These are phyloP conservation scores for Colletotrichum salicis DNA, from an alignment of 2,329 filamentous ascomycete genomes.

Conservation along the genomic window DNA sequence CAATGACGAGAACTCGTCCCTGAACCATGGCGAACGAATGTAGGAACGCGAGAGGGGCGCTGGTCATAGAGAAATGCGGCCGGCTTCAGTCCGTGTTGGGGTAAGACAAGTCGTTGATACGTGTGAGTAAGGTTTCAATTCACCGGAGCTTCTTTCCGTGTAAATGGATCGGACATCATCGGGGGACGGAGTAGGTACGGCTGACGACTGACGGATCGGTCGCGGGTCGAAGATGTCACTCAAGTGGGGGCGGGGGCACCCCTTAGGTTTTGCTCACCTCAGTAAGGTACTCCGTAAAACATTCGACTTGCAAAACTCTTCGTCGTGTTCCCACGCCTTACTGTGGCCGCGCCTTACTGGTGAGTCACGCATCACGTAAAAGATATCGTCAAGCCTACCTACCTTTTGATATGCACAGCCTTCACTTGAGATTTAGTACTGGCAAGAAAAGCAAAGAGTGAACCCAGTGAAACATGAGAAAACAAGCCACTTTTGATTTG, in stretches of 20 bases:
- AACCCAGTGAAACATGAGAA: not conserved
- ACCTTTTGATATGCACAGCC: not conserved
- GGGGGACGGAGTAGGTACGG: not conserved
- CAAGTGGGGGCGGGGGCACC: constrained; percentile 32
- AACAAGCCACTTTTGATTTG: constrained; percentile 33
- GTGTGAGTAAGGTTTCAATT: not conserved
- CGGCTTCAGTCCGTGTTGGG: not conserved
- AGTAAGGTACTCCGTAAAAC: not conserved
- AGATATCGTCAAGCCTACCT: not conserved
- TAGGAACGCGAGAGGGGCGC: not conserved
- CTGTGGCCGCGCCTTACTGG: too few relatives aligned
- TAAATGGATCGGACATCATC: not conserved
- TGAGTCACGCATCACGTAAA: not conserved
- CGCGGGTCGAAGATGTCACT: constrained; percentile 25
- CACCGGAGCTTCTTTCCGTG: not conserved
- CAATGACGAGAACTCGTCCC: constrained; percentile 78
- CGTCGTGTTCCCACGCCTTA: not conserved
- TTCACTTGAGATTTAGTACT: not conserved
- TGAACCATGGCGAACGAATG: constrained; percentile 46
- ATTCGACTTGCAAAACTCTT: not conserved
- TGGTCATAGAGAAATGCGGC: not conserved
- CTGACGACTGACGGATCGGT: constrained; percentile 15
- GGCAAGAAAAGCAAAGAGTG: too few relatives aligned
- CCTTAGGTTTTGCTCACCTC: constrained; percentile 9
- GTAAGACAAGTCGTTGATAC: not conserved